Base-by-base conservation (phyloP, 495 filamentous ascomycete genomes). In the Lasiosphaeria miniovina region DNA sequence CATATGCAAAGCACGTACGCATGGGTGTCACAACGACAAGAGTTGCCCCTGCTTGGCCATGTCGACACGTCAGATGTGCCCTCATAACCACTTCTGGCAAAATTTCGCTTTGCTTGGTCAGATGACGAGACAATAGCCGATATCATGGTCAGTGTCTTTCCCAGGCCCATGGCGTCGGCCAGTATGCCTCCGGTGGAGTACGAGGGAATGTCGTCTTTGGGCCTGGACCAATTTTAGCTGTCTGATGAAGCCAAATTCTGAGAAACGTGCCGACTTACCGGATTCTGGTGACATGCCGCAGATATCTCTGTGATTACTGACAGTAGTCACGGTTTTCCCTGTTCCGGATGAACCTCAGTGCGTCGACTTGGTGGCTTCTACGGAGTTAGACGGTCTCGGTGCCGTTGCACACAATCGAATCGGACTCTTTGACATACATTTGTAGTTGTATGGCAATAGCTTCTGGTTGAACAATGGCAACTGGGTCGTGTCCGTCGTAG, bases 111-210 rank as follows among this genome's bases (percentile, higher is more conserved):
- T 40, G 36, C 36, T 6, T 40, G 36, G 36, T 11, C 36, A 40
- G 36, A 6, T 11, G 36, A 6, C 11, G 36, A 40, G 36, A 40
- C 11, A n/a, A 54, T 38, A 4, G 33, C 32, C 3, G 52, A 36
- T 11, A 54, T 36, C 32, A 54, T 54, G 52, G 52, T 36, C 24
- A 54, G 15, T 6, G 52, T 36, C 17, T 54, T 54, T 3, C 52
- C 52, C 3, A 54, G 31, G 32, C 52, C 52, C 52, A 54, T 54
- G 4, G 10, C 35, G 35, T 54, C 52, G 32, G 52, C 52, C 32
- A 54, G 12, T 4, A 54, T 54, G 52, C 52, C 52, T 6, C 52
- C 52, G 6, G 36, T 40, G 36, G 36, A 40, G 11, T 6, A 40
- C 6, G 36, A 40, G 36, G 36, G 36, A 11, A 40, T 40, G 36